Base-by-base conservation (phyloP, 208 protist genomes). In the Leishmania arabica region DNA sequence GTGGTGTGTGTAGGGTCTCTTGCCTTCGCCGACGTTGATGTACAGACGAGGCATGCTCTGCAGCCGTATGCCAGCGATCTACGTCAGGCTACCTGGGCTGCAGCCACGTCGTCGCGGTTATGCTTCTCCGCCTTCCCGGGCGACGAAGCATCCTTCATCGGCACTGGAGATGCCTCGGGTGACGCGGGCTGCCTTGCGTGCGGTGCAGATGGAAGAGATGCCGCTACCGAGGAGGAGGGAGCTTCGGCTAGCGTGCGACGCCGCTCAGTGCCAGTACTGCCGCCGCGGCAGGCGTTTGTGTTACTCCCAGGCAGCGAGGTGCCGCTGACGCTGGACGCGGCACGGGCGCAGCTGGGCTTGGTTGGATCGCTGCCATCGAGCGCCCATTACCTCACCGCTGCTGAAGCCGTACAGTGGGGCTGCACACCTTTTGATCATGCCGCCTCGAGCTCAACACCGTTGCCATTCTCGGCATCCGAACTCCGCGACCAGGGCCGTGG, bases 21-120 rank as follows among this genome's bases (percentile, higher is more conserved):
- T 17, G 77, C 77, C 3, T 95, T 93, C 75, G 83, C 86, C 0
- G 91, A 95, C 79, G 82, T 91, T 13, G 83, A 91, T 56, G 27
- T 31, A 0, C 31, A 21, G 8, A 66, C 78, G 5, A 51, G 51
- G 45, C 17, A 85, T 45, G 70, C 78, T 54, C 37, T 88, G 40
- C 3, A 76, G 58, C 21, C 62, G 8, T 72, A 79, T 34, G 74
- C 64, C 9, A 73, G 24, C 24, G 74, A 77, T 11, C 54, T 84
- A 17, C 84, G 74, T 2, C 47, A 74, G 49, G 78, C 85, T 21
- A 54, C 84, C 21, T 47, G 76, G 65, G 84, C 80, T 0, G 72
- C 80, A 17, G 75, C 75, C 37, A 74, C 83, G 13, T 77, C 82
- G 19, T 80, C 42, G 58, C 56, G n/a, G 54, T 62, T 34, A 27